These are phyloP conservation scores for Hirsutella minnesotensis DNA, from an alignment of 2,329 filamentous ascomycete species.

Conservation along the genomic window DNA sequence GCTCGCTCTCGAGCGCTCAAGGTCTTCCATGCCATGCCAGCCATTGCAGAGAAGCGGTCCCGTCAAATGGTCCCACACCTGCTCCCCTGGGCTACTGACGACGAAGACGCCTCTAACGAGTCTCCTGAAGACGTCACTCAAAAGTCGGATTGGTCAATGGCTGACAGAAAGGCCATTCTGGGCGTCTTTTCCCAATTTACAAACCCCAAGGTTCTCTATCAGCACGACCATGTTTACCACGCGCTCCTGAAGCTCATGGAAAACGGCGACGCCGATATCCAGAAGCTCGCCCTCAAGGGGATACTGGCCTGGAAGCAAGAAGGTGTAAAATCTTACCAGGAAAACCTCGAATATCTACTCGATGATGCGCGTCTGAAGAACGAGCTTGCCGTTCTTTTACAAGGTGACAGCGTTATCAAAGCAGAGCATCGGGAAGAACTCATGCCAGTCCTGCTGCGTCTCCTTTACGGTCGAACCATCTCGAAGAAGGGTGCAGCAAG, in stretches of 20 bases:
- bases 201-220: conserved; percentile 78
- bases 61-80: conserved; percentile 77
- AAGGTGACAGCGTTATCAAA: conserved; percentile 61
- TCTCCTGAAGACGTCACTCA: conserved; percentile 22
- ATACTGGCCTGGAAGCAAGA: conserved; percentile 83
- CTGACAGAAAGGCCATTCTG: conserved; percentile 76
- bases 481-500: conserved; percentile 66
- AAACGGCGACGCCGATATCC: conserved; percentile 84
- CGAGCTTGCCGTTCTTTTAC: conserved; percentile 80
- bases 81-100: conserved; percentile 61
- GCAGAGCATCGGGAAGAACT: conserved; percentile 59
- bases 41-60: conserved; percentile 75
- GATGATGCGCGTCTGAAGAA: conserved; percentile 90
- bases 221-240: conserved; percentile 61
- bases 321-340: conserved; percentile 64
- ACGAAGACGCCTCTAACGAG: conserved; percentile 26
- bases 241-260: conserved; percentile 64
- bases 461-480: conserved; percentile 84
- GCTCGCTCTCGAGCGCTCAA: conserved; percentile 70
- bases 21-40: conserved; percentile 61
- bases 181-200: conserved; percentile 71
- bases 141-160: conserved; percentile 50
- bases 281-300: conserved; percentile 73
- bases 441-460: conserved; percentile 75
- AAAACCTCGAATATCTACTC: conserved; percentile 74